phyloP scores from a whole-genome alignment of 1,139 yeast genomes.

The Suhomyces bolitotheri region DNA sequence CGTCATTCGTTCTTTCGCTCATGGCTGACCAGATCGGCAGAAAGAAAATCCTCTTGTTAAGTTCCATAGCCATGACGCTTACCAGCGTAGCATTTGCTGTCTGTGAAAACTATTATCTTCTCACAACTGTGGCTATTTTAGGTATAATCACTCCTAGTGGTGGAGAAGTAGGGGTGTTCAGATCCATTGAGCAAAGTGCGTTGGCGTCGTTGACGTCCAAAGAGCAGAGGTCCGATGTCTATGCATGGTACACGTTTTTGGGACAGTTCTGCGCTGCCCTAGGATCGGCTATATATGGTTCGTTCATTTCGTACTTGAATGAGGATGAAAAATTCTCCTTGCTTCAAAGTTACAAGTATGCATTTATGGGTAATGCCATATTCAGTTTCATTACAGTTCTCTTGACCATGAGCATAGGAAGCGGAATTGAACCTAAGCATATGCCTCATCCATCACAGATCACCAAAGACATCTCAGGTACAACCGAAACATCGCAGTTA shows the following conservation, averaged over 20 bases:
- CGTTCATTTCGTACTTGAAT: constrained; percentile 26
- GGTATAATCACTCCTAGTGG: constrained; percentile 47
- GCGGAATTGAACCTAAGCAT: constrained; percentile 18
- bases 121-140: constrained; percentile 28
- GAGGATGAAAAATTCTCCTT: constrained; percentile 19
- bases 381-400: constrained; percentile 23
- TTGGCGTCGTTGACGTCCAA: constrained; percentile 36
- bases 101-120: constrained; percentile 22
- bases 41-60: constrained; percentile 27
- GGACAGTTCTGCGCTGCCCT: constrained; percentile 40
- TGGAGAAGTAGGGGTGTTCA: constrained; percentile 46
- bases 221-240: constrained; percentile 39
- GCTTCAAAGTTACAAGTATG: constrained; percentile 30
- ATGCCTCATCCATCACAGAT: not conserved
- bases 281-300: constrained; percentile 37
- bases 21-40: constrained; percentile 41
- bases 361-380: constrained; percentile 28
- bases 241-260: constrained; percentile 44
- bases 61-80: constrained; percentile 30
- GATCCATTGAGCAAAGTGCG: constrained; percentile 42
- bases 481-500: constrained; percentile 7
- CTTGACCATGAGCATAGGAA: constrained; percentile 21
- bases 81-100: constrained; percentile 33
- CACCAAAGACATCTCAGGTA: not conserved
- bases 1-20: constrained; percentile 34